Conservation (phyloP, 2,329 filamentous ascomycete species). For the Venturia pyrina region DNA sequence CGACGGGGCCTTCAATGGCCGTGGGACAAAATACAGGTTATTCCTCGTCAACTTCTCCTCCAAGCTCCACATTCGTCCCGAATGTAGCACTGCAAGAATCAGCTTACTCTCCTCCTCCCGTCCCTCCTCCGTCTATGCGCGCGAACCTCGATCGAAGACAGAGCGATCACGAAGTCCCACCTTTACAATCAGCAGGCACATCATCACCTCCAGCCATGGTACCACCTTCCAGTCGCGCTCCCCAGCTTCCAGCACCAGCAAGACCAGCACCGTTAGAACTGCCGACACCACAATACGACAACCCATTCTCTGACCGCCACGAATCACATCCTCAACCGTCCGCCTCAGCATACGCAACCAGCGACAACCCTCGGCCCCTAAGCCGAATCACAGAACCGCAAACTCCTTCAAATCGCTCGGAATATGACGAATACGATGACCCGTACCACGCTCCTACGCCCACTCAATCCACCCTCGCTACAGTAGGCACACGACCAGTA, state of each 20-base stretch:
- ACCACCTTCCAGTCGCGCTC: neutral
- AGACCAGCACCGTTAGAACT: neutral
- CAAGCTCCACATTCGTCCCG: conserved; percentile 5
- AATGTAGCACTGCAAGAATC: neutral
- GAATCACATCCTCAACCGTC: neutral
- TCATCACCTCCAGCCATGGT: neutral
- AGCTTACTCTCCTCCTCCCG: conserved; percentile 12
- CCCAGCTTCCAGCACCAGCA: neutral
- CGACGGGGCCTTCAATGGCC: neutral
- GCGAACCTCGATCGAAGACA: conserved; percentile 1
- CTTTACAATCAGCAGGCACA: neutral
- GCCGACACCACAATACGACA: neutral
- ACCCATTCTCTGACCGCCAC: conserved; percentile 5
- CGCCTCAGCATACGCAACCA: neutral
- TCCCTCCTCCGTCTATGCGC: conserved; percentile 12
- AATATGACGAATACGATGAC: conserved; percentile 6
- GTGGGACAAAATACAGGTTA: neutral
- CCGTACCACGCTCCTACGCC: neutral
- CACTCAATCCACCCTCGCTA: neutral
- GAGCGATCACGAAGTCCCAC: neutral
- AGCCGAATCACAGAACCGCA: conserved; percentile 4
- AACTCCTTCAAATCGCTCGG: neutral
- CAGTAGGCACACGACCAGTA: conserved; percentile 7
- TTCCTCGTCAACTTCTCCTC: neutral
- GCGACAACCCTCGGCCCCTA: neutral